Percentiles rank a stretch among this genome's conserved stretches.
Evolutionary conservation across 73 alveolate species (phyloP).

Genomic region (Uronychia setigera): DNA sequence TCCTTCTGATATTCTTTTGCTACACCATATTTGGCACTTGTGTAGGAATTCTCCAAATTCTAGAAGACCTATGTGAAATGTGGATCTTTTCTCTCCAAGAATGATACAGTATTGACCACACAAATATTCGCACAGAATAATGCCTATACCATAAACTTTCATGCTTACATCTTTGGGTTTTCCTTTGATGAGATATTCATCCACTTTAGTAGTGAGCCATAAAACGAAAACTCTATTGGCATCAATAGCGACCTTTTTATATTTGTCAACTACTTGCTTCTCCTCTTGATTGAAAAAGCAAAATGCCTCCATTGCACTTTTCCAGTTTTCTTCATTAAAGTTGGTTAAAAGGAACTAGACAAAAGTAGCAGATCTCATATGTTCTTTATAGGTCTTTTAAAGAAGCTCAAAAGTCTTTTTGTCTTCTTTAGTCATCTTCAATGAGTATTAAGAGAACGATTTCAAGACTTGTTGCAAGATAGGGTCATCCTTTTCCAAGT

Average conservation of each 20-base stretch:
- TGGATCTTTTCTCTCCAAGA: background rate
- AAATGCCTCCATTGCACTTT: background rate
- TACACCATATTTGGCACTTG: background rate
- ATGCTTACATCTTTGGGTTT: background rate
- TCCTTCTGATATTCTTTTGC: background rate
- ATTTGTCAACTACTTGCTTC: background rate
- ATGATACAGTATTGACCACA: background rate
- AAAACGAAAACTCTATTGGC: background rate
- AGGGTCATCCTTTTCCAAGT: background rate
- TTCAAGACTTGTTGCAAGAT: background rate
- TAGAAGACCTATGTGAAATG: background rate
- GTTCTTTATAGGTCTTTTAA: background rate
- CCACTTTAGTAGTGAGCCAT: background rate
- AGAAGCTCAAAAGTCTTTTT: background rate
- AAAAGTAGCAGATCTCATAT: background rate
- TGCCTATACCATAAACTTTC: background rate
- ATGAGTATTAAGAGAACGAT: background rate
- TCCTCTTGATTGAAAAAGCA: background rate
- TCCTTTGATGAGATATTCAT: background rate
- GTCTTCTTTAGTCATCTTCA: background rate
- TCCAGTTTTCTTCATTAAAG: slow-evolving; percentile 1
- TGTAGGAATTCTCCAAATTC: background rate
- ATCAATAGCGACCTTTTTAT: background rate
- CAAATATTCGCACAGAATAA: background rate
- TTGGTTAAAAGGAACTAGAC: background rate